Conservation (phyloP, 768 basidiomycete species). For the Cystoderma amianthinum region DNA sequence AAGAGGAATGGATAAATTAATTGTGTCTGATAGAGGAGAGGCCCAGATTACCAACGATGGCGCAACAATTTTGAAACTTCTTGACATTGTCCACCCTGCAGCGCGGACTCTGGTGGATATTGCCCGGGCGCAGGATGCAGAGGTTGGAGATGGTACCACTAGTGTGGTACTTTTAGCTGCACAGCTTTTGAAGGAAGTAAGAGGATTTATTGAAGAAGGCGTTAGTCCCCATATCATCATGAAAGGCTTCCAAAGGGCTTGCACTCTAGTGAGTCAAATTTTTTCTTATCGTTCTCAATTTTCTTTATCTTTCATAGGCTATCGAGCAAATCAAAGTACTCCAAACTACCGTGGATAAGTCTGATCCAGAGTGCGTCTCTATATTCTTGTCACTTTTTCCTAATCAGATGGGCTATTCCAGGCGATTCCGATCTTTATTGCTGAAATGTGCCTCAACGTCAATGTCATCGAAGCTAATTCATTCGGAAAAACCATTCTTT, state of each 20-base stretch:
- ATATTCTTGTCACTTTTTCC: slow-evolving; percentile 3
- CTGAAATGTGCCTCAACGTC: slow-evolving; percentile 97
- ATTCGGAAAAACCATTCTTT: slow-evolving; percentile 98
- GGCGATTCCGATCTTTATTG: slow-evolving; percentile 88
- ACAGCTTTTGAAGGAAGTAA: slow-evolving; percentile 89
- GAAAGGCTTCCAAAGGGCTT: slow-evolving; percentile 89
- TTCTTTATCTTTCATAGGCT: slow-evolving; percentile 41
- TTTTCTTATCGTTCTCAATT: slow-evolving; percentile 5
- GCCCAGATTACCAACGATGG: slow-evolving; percentile 99
- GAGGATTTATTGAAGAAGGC: slow-evolving; percentile 90
- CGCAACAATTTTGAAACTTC: slow-evolving; percentile 93
- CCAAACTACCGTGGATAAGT: slow-evolving; percentile 86
- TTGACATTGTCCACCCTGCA: slow-evolving; percentile 97
- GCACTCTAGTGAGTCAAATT: slow-evolving; percentile 61
- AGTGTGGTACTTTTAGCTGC: slow-evolving; percentile 93
- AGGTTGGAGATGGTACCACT: slow-evolving; percentile 98
- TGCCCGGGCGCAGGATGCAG: slow-evolving; percentile 95
- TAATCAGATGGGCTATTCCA: slow-evolving; percentile 10
- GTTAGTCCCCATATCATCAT: slow-evolving; percentile 97
- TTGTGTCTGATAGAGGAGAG: slow-evolving; percentile 88
- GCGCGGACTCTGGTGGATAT: slow-evolving; percentile 98
- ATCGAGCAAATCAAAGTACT: slow-evolving; percentile 83
- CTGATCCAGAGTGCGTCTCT: slow-evolving; percentile 72
- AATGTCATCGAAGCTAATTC: slow-evolving; percentile 99
- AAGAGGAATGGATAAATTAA: slow-evolving; percentile 97